Conservation (phyloP, 768 basidiomycete species). For the Pleurotus giganteus region DNA sequence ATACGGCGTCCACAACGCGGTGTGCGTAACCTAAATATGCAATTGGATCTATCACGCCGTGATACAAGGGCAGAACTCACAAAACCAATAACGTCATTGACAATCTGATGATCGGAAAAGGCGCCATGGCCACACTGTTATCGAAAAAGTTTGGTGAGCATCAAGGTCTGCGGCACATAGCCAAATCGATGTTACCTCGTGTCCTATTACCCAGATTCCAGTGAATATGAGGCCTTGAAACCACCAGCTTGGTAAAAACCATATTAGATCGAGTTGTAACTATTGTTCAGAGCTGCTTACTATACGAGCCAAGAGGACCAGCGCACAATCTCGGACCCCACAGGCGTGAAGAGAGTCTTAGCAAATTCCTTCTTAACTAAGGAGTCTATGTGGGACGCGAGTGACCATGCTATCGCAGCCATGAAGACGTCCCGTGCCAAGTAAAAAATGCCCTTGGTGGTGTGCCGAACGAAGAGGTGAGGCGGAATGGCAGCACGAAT, state of each 20-base stretch:
- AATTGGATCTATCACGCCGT: background rate
- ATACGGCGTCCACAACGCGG: constrained; percentile 50
- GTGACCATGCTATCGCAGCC: background rate
- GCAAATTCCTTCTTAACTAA: background rate
- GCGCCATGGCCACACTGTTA: constrained; percentile 54
- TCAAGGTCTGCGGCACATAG: background rate
- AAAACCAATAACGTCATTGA: constrained; percentile 52
- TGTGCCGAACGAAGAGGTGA: constrained; percentile 40
- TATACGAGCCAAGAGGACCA: background rate
- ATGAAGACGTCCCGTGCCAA: background rate
- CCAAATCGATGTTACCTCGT: constrained; percentile 39
- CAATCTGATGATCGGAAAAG: constrained; percentile 44
- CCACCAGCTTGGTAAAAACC: background rate
- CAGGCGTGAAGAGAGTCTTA: background rate
- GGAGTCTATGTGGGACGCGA: background rate
- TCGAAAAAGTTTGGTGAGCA: constrained; percentile 1
- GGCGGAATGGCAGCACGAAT: constrained; percentile 48
- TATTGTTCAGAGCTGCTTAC: background rate
- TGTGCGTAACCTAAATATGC: constrained; percentile 37
- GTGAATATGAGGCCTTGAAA: background rate
- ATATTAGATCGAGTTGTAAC: background rate
- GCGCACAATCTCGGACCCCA: background rate
- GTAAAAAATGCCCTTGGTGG: constrained; percentile 29
- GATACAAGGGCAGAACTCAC: constrained; percentile 26
- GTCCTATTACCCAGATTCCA: constrained; percentile 35